Base-by-base conservation (phyloP, 176 grass and related monocot species). In the Cenchrus americanus region DNA sequence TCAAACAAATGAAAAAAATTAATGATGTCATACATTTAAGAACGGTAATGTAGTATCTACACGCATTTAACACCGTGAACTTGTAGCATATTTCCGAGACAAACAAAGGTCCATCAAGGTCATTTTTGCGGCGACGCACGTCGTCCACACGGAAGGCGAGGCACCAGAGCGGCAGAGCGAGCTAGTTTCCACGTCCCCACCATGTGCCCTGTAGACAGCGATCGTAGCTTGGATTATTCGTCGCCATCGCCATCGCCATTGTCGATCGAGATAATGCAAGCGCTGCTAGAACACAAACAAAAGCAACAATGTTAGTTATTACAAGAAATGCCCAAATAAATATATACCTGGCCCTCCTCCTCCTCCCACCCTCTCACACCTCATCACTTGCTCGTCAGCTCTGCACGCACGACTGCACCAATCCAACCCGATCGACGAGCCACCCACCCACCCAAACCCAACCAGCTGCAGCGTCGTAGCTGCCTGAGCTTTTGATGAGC, bases 141-240 rank as follows among this genome's bases (percentile, higher is more conserved):
- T 22, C 21, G 57, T 59, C 57, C 21, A 59, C 57, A 22, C 57
- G 57, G 57, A 51, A 15, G 14, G 14, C 14, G 43, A 18, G 19
- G 6, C 57, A 59, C 57, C 57, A 59, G 22, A 57, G 19, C 18
- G 2, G 3, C 34, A 37, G 53, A 59, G 5, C 52, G 53, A 57
- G 55, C 55, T 22, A 59, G 55, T 59, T 8, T 7, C 21, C 19
- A 69, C 40, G 4, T 19, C 41, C 69, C 69, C 69, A 49, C 69
- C 22, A 44, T 26, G 69, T 71, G 69, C 43, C 69, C 11, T 14
- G 3, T 69, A 50, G 69, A 73, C 48, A 73, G 47, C 23, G 82
- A 76, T 34, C 10, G n/a, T 11, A 18, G 59, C 32, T 22, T 71
- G 81, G 75, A 88, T 73, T 58, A 53, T 52, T 54, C 43, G 15